Evolutionary conservation across 768 basidiomycete genomes (phyloP).

Genomic region (Boletus speciosus): DNA sequence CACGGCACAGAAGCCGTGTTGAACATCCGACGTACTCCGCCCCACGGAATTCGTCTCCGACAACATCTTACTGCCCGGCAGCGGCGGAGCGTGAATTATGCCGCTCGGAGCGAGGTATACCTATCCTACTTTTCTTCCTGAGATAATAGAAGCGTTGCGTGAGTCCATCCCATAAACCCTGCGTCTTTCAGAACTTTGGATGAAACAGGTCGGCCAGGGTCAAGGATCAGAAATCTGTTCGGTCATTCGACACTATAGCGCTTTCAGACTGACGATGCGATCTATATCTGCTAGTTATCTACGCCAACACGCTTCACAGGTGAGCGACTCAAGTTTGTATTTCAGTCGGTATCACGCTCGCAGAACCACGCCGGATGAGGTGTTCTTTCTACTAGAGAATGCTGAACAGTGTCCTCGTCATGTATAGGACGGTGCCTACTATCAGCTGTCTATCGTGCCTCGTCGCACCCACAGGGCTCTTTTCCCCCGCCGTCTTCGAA

Average conservation of each 20-base stretch:
- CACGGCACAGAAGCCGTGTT: not conserved
- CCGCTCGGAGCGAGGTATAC: not conserved
- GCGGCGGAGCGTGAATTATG: not conserved
- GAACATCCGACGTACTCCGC: not conserved
- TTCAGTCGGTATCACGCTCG: not conserved
- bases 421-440: slow-evolving; percentile 3
- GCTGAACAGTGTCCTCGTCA: slow-evolving; percentile 5
- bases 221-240: too few relatives aligned
- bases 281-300: not conserved
- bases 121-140: not conserved
- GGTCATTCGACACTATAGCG: not conserved
- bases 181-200: not conserved
- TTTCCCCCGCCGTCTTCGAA: not conserved
- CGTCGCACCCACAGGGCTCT: not conserved
- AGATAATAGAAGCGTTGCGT: not conserved
- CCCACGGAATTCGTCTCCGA: not conserved
- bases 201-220: not conserved
- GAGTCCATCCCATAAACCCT: not conserved
- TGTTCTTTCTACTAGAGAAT: slow-evolving; percentile 3
- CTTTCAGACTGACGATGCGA: not conserved
- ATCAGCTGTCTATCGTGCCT: slow-evolving; percentile 9
- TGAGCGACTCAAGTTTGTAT: not conserved
- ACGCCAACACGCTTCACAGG: slow-evolving; percentile 5
- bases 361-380: not conserved
- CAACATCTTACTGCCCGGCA: not conserved